Conservation (phyloP, 2,329 filamentous ascomycete genomes). For the Colletotrichum shisoi region DNA sequence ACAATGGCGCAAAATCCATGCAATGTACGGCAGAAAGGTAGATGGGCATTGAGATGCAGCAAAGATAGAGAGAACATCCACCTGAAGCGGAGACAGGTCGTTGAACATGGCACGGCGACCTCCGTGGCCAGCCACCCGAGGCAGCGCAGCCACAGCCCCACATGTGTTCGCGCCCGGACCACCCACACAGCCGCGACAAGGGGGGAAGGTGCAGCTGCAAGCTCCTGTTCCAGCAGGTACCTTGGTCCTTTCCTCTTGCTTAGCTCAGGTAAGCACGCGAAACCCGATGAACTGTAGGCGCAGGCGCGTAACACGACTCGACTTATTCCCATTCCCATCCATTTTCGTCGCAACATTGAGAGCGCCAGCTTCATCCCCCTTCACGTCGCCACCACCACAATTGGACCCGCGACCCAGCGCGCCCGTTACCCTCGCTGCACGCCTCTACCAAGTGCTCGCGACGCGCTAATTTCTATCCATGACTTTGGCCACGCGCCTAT, state of each 20-base stretch:
- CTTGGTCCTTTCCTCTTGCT: conserved; percentile 16
- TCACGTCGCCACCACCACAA: conserved; percentile 34
- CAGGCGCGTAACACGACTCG: conserved; percentile 38
- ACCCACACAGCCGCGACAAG: conserved; percentile 29
- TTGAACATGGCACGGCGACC: conserved; percentile 24
- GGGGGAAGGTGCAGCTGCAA: conserved; percentile 27
- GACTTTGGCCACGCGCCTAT: conserved; percentile 32
- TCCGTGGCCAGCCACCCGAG: conserved; percentile 34
- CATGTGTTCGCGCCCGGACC: conserved; percentile 27
- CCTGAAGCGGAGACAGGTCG: conserved; percentile 24
- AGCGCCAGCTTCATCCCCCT: conserved; percentile 19
- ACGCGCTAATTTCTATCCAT: conserved; percentile 29
- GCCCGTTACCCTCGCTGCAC: not conserved
- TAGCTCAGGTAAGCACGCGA: conserved; percentile 40
- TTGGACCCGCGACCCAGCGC: conserved; percentile 18
- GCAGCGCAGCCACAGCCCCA: conserved; percentile 18
- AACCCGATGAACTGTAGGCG: conserved; percentile 38
- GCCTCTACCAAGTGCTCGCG: conserved; percentile 1
- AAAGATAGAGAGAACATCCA: too few species aligned
- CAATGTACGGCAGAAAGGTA: not conserved
- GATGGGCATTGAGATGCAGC: not conserved
- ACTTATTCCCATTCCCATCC: conserved; percentile 31
- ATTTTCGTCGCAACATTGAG: conserved; percentile 38
- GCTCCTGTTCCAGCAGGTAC: conserved; percentile 7
- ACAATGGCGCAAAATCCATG: not conserved